phyloP scores from a whole-genome alignment of 1,139 yeast species.

The Pichia sp. region DNA sequence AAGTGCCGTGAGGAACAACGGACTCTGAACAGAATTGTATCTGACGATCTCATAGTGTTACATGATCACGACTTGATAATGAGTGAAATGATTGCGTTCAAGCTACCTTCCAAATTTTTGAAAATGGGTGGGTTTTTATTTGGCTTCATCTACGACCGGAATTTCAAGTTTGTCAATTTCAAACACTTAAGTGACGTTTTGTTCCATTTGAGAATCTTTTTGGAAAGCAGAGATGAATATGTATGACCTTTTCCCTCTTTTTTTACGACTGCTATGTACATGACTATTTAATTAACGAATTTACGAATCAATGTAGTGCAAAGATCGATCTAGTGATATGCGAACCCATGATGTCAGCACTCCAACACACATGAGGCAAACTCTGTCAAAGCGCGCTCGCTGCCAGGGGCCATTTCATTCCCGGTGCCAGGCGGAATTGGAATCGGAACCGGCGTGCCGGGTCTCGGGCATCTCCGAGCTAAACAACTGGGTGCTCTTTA shows the following conservation, averaged over 20 bases:
- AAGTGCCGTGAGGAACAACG: constrained; percentile 18
- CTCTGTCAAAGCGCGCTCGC: no score
- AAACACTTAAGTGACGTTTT: constrained; percentile 49
- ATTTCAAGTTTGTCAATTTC: constrained; percentile 50
- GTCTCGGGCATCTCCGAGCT: no score
- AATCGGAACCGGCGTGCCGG: no score
- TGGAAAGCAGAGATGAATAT: constrained; percentile 27
- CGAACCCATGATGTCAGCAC: no score
- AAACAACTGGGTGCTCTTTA: no score
- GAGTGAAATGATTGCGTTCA: constrained; percentile 27
- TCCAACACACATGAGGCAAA: no score
- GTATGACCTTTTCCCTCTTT: constrained; percentile 10
- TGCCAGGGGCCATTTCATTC: no score
- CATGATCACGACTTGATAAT: constrained; percentile 25
- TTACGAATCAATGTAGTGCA: no score
- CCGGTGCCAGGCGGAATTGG: no score
- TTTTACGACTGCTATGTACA: no score
- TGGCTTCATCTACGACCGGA: constrained; percentile 44
- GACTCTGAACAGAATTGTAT: constrained; percentile 18
- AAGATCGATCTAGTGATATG: no score
- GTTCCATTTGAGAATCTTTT: constrained; percentile 32
- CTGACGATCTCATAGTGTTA: constrained; percentile 19
- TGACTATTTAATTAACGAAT: no score
- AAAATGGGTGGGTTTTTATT: constrained; percentile 53
- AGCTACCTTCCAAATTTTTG: constrained; percentile 38